Conservation (phyloP, 2,329 filamentous ascomycete genomes). For the Colletotrichum sidae region DNA sequence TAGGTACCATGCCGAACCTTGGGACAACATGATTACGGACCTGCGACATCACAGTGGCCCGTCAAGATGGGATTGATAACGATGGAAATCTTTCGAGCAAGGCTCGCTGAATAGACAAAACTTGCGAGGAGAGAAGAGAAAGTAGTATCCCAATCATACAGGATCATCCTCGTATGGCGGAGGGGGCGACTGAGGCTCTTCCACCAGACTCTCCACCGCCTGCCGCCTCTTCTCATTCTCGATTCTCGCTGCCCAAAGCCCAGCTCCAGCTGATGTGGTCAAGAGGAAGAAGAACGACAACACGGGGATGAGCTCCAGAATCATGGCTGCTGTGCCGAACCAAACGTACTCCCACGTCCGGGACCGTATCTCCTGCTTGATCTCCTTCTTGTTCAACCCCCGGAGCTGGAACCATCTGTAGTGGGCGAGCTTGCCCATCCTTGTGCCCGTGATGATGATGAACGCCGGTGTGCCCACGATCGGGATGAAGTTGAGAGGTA, state of each 20-base stretch:
- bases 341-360: constrained; percentile 87
- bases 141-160: constrained; percentile 39
- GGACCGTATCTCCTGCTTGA: constrained; percentile 74
- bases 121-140: not conserved
- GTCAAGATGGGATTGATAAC: not conserved
- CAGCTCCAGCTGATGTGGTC: constrained; percentile 86
- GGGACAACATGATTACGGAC: too few species aligned
- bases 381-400: constrained; percentile 78
- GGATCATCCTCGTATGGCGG: constrained; percentile 53
- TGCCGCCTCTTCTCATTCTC: constrained; percentile 66
- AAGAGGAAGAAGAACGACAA: constrained; percentile 95
- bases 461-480: constrained; percentile 87
- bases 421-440: constrained; percentile 89
- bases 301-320: constrained; percentile 88
- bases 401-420: constrained; percentile 90
- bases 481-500: constrained; percentile 90
- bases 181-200: constrained; percentile 46
- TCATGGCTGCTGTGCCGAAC: constrained; percentile 89
- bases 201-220: constrained; percentile 38
- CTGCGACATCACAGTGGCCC: too few species aligned
- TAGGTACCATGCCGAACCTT: too few species aligned
- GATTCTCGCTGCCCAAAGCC: constrained; percentile 85
- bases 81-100: not conserved
- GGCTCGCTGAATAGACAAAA: not conserved
- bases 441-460: constrained; percentile 86